These are phyloP conservation scores for Myxozyma kluyveri DNA, from an alignment of 805 yeast genomes.

Conservation along the genomic window DNA sequence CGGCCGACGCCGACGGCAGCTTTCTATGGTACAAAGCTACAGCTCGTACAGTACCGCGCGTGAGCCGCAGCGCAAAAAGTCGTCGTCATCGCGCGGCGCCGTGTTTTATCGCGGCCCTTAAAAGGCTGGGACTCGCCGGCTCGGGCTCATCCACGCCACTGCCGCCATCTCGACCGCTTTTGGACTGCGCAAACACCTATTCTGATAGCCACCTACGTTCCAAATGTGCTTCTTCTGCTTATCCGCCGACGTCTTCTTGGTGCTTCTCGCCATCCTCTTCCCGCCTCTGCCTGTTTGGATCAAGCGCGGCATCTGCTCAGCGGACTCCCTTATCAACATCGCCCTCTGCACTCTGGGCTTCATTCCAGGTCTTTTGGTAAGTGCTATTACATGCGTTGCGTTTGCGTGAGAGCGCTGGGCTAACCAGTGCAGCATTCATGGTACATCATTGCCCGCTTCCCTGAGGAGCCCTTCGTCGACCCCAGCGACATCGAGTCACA, in stretches of 20 bases:
- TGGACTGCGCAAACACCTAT: neutral
- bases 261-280: slow-evolving; percentile 63
- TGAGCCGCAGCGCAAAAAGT: too few species aligned
- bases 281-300: slow-evolving; percentile 79
- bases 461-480: slow-evolving; percentile 39
- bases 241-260: slow-evolving; percentile 57
- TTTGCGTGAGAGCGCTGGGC: neutral
- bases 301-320: slow-evolving; percentile 69
- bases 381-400: neutral
- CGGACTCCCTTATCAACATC: slow-evolving; percentile 67
- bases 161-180: neutral
- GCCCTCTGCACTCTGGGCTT: slow-evolving; percentile 68
- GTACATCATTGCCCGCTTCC: slow-evolving; percentile 75
- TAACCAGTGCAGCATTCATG: slow-evolving; percentile 51
- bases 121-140: neutral
- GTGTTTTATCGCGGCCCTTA: neutral
- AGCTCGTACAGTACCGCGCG: too few species aligned
- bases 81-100: neutral
- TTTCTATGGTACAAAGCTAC: too few species aligned
- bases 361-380: slow-evolving; percentile 63
- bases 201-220: too few species aligned
- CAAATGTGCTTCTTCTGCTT: slow-evolving; percentile 25
- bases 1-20: too few species aligned
- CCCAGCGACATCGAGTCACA: slow-evolving; percentile 25
- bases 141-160: neutral